Base-by-base conservation (phyloP, 2,329 filamentous ascomycete genomes). In the Davidsoniella virescens region DNA sequence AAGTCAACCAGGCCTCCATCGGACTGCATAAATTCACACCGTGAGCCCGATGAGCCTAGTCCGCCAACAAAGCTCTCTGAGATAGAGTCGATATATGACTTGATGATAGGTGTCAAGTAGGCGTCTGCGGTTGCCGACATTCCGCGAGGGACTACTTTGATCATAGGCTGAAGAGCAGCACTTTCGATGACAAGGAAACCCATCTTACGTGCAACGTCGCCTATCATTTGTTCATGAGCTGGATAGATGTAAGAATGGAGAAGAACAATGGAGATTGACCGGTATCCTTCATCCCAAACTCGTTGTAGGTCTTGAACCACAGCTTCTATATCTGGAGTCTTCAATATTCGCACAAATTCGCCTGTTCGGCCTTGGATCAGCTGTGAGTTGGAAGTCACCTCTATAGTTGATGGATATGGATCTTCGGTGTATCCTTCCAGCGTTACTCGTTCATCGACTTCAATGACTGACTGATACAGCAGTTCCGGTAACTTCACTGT, bases 11-110 rank as follows among this genome's bases (percentile, higher is more conserved):
- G 62, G 0, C 78, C 78, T 18, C 85, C 86, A 55, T 93, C 85
- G 8, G 82, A 87, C 63, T 94, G 87, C 87, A 94, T 94, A 57
- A 95, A 94, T 62, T 95, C 87, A 65, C 88, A 95, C 55, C 88
- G 72, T 3, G 86, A 84, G 2, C 87, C 86, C 62, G 82, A 79
- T 4, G 92, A 82, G 2, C 87, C 87, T 0, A 95, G 67, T 0
- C 85, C 84, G 8, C 87, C 87, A 52, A 78, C 75, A 56, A 95
- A 94, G 0, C 59, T 65, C 2, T 61, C 61, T 20, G 62, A 58
- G 17, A 69, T 66, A 14, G 64, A 64, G 2, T 59, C 50, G 39
- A 67, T 67, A 55, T 67, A 67, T 48, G 65, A 64, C 40, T 61
- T 63, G 55, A 64, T 67, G 7, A 64, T 62, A 0, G 67, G 67